These are phyloP conservation scores for Ustilago vetiveriae DNA, from an alignment of 1,284 basidiomycete species.

Conservation along the genomic window DNA sequence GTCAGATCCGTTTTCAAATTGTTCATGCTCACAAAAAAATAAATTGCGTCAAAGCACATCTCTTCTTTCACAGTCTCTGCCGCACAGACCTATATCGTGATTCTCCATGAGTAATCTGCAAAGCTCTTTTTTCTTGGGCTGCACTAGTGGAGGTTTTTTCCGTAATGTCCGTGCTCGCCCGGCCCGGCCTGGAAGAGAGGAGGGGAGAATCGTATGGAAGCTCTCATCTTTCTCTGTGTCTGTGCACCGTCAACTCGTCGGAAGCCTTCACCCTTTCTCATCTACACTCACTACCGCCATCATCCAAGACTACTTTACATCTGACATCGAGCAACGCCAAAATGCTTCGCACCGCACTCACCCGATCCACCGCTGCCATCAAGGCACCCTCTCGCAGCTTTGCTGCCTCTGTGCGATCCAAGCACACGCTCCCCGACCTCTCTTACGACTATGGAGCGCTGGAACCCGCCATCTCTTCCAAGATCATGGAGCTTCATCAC, in stretches of 20 bases:
- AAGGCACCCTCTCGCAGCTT: slow-evolving; percentile 22
- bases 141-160: not conserved
- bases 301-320: not conserved
- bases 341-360: slow-evolving; percentile 54
- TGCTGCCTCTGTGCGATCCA: slow-evolving; percentile 44
- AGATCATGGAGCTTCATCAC: slow-evolving; percentile 67
- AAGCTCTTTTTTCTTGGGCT: not conserved
- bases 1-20: too few species aligned
- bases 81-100: not conserved
- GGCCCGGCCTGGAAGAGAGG: not conserved
- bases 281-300: not conserved
- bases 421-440: slow-evolving; percentile 67
- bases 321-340: not conserved
- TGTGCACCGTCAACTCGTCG: too few species aligned
- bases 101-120: too few species aligned
- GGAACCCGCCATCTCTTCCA: slow-evolving; percentile 62
- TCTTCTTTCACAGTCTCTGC: too few species aligned
- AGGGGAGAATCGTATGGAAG: not conserved
- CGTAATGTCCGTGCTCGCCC: not conserved
- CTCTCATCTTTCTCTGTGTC: not conserved
- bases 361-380: slow-evolving; percentile 29
- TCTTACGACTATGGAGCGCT: slow-evolving; percentile 64
- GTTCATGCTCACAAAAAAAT: too few species aligned
- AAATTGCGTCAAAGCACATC: slow-evolving; percentile 18
- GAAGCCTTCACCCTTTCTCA: not conserved